Conservation (phyloP, 805 yeast species). For the Starmera dryadoides region DNA sequence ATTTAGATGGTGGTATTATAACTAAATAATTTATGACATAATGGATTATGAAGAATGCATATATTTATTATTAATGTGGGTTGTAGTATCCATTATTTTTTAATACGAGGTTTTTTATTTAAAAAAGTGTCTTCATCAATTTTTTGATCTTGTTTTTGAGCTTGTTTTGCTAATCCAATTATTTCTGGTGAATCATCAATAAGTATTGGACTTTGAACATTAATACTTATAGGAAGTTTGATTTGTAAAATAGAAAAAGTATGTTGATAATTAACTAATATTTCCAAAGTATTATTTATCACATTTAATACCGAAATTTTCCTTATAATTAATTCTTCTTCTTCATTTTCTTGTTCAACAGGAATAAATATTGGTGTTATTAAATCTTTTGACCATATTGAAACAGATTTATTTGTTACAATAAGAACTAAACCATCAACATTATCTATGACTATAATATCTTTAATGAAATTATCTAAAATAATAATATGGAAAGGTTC, state of each 20-base stretch:
- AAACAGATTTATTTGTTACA: slow-evolving; percentile 6
- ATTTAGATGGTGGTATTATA: slow-evolving; percentile 5
- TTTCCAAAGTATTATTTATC: neutral
- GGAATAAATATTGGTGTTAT: neutral
- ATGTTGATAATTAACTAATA: neutral
- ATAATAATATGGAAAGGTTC: slow-evolving; percentile 1
- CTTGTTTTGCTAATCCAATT: slow-evolving; percentile 14
- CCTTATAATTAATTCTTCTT: neutral
- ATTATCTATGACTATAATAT: slow-evolving; percentile 5
- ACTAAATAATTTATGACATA: too few relatives aligned
- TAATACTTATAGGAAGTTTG: neutral
- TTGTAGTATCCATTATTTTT: too few relatives aligned
- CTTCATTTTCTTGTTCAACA: neutral
- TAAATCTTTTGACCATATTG: slow-evolving; percentile 3
- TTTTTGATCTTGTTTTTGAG: slow-evolving; percentile 8
- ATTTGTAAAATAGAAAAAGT: neutral
- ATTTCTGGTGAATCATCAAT: slow-evolving; percentile 12
- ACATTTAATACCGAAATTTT: slow-evolving; percentile 4
- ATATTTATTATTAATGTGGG: too few relatives aligned
- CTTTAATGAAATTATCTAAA: neutral
- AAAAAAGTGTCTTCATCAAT: slow-evolving; percentile 14
- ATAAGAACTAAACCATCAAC: slow-evolving; percentile 1
- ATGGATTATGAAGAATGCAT: too few relatives aligned
- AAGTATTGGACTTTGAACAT: slow-evolving; percentile 6
- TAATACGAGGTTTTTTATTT: too few relatives aligned